These are phyloP conservation scores for Cutaneotrichosporon sp. DNA, from an alignment of 1,284 basidiomycete species.

Conservation along the genomic window DNA sequence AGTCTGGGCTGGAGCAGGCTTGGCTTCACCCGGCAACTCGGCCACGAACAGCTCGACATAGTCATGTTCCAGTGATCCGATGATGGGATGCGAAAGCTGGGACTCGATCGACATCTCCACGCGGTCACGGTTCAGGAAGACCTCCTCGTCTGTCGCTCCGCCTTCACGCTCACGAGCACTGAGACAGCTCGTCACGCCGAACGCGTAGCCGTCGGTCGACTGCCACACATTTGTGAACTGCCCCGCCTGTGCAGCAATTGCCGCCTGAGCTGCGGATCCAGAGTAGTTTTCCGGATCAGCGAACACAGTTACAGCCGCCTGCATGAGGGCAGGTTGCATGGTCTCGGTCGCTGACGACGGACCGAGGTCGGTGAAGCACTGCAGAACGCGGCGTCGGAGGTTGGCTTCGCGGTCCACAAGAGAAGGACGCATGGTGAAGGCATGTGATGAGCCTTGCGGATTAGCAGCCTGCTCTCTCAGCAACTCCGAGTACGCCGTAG, in stretches of 20 bases:
- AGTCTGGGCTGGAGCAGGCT: conserved; percentile 66
- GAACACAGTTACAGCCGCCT: conserved; percentile 76
- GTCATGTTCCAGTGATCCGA: conserved; percentile 83
- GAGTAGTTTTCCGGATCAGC: conserved; percentile 65
- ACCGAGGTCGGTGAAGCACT: conserved; percentile 81
- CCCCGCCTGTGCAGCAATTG: conserved; percentile 82
- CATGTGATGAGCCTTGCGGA: conserved; percentile 34
- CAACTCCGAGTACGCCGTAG: conserved; percentile 48
- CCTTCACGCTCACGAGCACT: conserved; percentile 40
- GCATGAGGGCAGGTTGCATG: conserved; percentile 73
- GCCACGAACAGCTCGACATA: conserved; percentile 63
- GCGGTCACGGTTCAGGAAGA: conserved; percentile 68
- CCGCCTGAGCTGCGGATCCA: conserved; percentile 83
- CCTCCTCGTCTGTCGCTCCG: conserved; percentile 49
- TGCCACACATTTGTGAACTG: conserved; percentile 83
- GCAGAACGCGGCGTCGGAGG: conserved; percentile 76
- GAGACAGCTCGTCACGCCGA: conserved; percentile 74
- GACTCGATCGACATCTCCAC: conserved; percentile 71
- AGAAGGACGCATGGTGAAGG: conserved; percentile 54
- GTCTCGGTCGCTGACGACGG: conserved; percentile 72
- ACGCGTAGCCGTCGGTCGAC: conserved; percentile 80
- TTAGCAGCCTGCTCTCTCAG: conserved; percentile 45
- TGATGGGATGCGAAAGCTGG: conserved; percentile 70
- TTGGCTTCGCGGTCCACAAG: conserved; percentile 77
- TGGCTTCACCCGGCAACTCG: conserved; percentile 36